Conservation (phyloP, 2,329 filamentous ascomycete genomes). For the Pseudonectria buxi region DNA sequence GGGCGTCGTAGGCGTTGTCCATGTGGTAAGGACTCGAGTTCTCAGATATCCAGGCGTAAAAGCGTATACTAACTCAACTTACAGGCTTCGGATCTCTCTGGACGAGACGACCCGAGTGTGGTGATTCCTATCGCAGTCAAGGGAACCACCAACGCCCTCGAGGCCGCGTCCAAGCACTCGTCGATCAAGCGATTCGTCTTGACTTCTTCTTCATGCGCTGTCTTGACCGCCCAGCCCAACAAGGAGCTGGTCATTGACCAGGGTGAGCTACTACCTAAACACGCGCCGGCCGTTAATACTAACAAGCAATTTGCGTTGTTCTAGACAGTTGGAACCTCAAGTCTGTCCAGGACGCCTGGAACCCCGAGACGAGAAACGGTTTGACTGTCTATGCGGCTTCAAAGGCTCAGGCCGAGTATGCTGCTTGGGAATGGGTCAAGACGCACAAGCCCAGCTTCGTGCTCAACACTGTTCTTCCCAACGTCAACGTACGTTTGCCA, state of each 20-base stretch:
- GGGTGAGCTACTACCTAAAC: too few relatives aligned
- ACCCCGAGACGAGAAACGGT: slow-evolving; percentile 17
- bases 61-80: not conserved
- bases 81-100: slow-evolving; percentile 24
- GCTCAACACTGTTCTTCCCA: slow-evolving; percentile 20
- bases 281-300: too few relatives aligned
- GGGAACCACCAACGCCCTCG: slow-evolving; percentile 21
- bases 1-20: slow-evolving; percentile 3
- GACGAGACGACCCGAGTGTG: slow-evolving; percentile 27
- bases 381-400: slow-evolving; percentile 28
- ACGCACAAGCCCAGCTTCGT: slow-evolving; percentile 24
- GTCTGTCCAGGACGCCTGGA: slow-evolving; percentile 19
- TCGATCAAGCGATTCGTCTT: slow-evolving; percentile 32
- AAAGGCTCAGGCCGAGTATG: slow-evolving; percentile 29
- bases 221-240: slow-evolving; percentile 12
- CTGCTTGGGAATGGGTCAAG: slow-evolving; percentile 29
- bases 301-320: too few relatives aligned
- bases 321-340: slow-evolving; percentile 32
- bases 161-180: slow-evolving; percentile 22
- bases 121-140: slow-evolving; percentile 27
- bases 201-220: slow-evolving; percentile 28
- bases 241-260: slow-evolving; percentile 6
- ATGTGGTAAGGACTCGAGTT: not conserved
- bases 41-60: too few relatives aligned
- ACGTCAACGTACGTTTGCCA: slow-evolving; percentile 7